Evolutionary conservation across 192 early-diverging fungal genomes (phyloP), one percentile per base, ranked within the genome.

Genomic region (Coemansia sp.): DNA sequence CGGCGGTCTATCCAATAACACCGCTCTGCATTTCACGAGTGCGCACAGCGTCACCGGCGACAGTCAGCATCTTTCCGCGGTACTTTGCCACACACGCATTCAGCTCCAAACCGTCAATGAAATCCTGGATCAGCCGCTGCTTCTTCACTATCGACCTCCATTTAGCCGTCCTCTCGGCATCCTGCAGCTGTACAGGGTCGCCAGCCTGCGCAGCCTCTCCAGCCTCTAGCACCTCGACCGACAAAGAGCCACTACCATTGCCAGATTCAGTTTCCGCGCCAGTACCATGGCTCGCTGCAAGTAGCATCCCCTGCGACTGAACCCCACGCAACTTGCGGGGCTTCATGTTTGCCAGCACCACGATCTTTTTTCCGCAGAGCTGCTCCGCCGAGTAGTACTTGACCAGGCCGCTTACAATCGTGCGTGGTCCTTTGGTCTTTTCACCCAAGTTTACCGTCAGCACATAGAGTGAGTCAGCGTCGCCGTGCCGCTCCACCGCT

Each of bases 261-360:
- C n/a, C n/a, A n/a, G n/a, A n/a, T 8, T 50, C 29, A 15, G 9
- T 32, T 32, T 5, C 30, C 5, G 5, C 30, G 1, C n/a, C 44
- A 3, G 3, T 11, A 13, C 27, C n/a, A 9, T 24, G 40, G 32
- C 39, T 52, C 0, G 66, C 66, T 3, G 66, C 66, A 6, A 68
- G 45, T 9, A 68, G 53, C 66, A 68, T 68, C 3, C 66, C 66
- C 14, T 60, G 49, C 5, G 66, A 68, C 25, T 30, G 17, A 14
- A 68, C 45, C 4, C 66, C 66, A 13, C 58, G 46, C 2, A 68
- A 53, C 53, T 68, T 68, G 30, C 53, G 38, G 1, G 66, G 46
- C 43, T 60, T 61, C 43, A 68, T 40, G 34, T 68, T 68, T 17
- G 66, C 57, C 44, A 68, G 46, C 10, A 68, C 53, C 7, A 68